Conservation (phyloP, 805 yeast species). For the Barnettozyma botsteinii region DNA sequence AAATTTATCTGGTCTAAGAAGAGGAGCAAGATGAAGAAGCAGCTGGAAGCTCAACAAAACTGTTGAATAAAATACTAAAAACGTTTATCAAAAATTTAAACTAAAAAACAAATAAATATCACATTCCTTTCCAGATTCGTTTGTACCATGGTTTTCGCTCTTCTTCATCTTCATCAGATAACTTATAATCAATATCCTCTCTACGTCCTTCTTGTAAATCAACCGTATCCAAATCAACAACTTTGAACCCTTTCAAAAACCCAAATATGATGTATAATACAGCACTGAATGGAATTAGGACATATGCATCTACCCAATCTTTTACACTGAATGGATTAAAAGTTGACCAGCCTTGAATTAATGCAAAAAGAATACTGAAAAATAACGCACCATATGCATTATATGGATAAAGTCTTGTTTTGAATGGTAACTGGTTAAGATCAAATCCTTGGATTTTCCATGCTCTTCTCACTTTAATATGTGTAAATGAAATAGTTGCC, state of each 20-base stretch:
- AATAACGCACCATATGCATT: conserved; percentile 36
- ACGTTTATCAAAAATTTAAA: too few relatives aligned
- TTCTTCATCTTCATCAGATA: not conserved
- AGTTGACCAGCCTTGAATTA: conserved; percentile 47
- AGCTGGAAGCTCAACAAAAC: too few relatives aligned
- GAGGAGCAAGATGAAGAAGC: too few relatives aligned
- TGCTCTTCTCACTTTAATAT: conserved; percentile 63
- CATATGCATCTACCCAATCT: conserved; percentile 54
- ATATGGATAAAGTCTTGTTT: conserved; percentile 48
- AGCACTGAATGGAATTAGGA: conserved; percentile 53
- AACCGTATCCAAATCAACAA: conserved; percentile 37
- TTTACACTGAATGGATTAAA: conserved; percentile 45
- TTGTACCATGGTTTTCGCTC: conserved; percentile 12
- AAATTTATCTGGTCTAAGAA: too few relatives aligned
- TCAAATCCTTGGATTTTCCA: conserved; percentile 58
- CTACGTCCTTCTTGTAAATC: conserved; percentile 50
- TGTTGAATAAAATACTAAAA: too few relatives aligned
- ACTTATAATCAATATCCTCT: conserved; percentile 27
- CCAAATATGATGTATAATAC: conserved; percentile 34
- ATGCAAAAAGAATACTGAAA: conserved; percentile 34
- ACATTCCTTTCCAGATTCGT: conserved; percentile 8
- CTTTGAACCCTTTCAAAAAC: conserved; percentile 34
- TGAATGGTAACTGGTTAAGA: conserved; percentile 63
- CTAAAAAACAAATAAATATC: too few relatives aligned
- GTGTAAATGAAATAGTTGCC: conserved; percentile 59